Percentiles rank a stretch among this genome's conserved stretches.
Evolutionary conservation across 2,329 filamentous ascomycete species (phyloP).

Genomic region (Penicillium sp.): DNA sequence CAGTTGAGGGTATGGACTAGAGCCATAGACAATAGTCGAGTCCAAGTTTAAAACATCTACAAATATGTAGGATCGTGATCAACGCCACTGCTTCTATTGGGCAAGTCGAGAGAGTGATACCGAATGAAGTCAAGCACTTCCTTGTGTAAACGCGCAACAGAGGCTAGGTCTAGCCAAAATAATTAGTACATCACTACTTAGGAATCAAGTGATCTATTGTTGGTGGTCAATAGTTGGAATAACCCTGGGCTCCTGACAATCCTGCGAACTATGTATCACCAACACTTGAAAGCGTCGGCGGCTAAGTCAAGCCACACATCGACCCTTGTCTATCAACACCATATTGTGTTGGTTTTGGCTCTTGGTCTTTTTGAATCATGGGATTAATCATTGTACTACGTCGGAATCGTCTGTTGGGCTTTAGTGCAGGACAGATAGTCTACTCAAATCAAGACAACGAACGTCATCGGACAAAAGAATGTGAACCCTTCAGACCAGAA

Average conservation of each 20-base stretch:
- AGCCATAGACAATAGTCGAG: not conserved
- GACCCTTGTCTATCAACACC: not conserved
- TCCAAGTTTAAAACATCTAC: not conserved
- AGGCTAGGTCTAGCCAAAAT: not conserved
- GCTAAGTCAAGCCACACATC: not conserved
- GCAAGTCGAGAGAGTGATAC: not conserved
- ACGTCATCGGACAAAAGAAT: not conserved
- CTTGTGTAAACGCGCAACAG: not conserved
- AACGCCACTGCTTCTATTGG: not conserved
- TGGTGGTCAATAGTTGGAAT: not conserved
- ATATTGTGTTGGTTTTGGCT: not conserved
- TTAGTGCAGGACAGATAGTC: not conserved
- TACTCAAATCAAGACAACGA: not conserved
- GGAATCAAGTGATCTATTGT: not conserved
- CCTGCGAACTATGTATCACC: not conserved
- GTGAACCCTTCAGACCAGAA: not conserved
- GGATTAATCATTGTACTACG: not conserved
- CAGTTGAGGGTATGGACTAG: too few relatives aligned
- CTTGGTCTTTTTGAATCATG: not conserved
- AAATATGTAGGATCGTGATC: not conserved
- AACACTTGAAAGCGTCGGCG: not conserved
- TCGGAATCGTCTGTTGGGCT: not conserved
- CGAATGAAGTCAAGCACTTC: not conserved
- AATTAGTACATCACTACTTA: not conserved
- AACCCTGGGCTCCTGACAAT: not conserved